Conservation (phyloP, 176 grass and related monocot species). For the Lolium rigidum region DNA sequence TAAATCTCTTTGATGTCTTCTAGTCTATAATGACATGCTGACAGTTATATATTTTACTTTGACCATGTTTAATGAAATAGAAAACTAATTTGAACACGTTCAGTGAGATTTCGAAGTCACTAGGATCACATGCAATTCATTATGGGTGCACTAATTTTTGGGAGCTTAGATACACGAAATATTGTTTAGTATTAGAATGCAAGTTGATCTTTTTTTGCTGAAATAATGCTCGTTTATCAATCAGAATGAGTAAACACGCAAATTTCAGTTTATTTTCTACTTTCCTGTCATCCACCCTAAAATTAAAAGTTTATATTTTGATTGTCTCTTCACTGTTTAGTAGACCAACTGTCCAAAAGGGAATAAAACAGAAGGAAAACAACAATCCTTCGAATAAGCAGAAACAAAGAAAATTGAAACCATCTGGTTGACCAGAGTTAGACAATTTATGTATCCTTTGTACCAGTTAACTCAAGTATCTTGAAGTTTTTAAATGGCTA, state of each 20-base stretch:
- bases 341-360: background rate
- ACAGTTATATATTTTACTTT: conserved; percentile 24
- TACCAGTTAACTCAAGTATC: background rate
- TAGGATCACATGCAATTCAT: background rate
- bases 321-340: background rate
- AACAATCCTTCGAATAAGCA: background rate
- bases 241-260: background rate
- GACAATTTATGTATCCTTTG: background rate
- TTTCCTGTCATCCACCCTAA: background rate
- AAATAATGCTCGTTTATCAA: background rate
- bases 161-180: background rate
- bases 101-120: background rate
- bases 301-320: background rate
- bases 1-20: background rate
- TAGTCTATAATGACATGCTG: background rate
- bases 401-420: background rate
- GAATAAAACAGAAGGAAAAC: background rate
- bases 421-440: background rate
- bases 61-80: background rate
- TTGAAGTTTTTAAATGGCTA: background rate
- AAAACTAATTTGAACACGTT: background rate
- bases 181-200: background rate
- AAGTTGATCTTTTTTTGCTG: background rate
- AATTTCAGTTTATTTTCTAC: background rate
- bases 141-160: background rate